Conservation (phyloP, 257 asterid genomes). For the Solanum gandarillasii region DNA sequence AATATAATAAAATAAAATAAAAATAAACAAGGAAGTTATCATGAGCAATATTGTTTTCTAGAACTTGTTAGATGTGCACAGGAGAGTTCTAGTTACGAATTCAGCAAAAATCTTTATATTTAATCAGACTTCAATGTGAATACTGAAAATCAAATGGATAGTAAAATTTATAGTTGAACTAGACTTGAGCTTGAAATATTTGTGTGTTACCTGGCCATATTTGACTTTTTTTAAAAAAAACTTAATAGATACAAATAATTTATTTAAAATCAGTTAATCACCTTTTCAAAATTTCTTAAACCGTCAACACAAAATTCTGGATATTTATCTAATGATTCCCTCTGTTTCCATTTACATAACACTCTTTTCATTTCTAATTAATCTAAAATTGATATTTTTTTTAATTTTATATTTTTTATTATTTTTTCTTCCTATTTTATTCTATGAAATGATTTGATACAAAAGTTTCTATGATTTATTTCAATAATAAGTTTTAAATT, state of each 20-base stretch:
- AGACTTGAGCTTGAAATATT: no score
- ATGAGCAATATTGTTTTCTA: background rate
- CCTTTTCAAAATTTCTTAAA: background rate
- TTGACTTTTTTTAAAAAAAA: no score
- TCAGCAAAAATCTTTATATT: fast-evolving
- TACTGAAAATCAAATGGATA: background rate
- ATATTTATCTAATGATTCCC: background rate
- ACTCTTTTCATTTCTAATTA: background rate
- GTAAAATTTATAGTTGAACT: background rate
- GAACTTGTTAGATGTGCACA: background rate
- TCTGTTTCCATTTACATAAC: background rate
- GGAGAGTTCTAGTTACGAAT: background rate
- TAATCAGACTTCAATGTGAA: fast-evolving
- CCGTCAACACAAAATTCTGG: background rate
- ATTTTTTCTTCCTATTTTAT: background rate
- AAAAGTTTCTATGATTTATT: background rate
- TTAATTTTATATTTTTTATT: background rate
- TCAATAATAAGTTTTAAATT: background rate
- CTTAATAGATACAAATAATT: background rate
- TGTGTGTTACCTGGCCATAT: no score
- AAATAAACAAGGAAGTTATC: background rate
- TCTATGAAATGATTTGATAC: background rate
- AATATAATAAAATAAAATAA: background rate
- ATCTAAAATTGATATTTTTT: background rate
- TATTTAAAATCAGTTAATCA: background rate